Percentiles rank a stretch among this genome's conserved stretches.
These are phyloP conservation scores for Fusarium cyanostomum DNA, from an alignment of 2,329 filamentous ascomycete genomes.

Conservation along the genomic window DNA sequence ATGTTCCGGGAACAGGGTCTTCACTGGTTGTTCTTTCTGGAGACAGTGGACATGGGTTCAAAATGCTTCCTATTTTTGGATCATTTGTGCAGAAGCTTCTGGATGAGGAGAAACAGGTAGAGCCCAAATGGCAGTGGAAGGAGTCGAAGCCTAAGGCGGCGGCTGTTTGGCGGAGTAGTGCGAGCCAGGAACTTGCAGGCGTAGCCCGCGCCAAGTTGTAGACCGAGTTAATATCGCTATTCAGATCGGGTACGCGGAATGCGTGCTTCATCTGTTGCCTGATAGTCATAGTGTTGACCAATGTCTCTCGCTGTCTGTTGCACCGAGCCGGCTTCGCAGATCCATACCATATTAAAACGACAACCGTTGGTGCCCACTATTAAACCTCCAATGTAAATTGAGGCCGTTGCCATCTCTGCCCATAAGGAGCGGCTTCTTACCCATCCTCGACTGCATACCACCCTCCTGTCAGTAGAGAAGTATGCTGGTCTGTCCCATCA, in stretches of 20 bases:
- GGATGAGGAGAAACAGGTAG: constrained; percentile 7
- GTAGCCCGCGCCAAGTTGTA: constrained; percentile 25
- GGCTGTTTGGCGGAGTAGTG: constrained; percentile 27
- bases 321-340: too few species aligned
- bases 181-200: constrained; percentile 23
- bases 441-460: constrained; percentile 14
- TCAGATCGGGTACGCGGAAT: too few species aligned
- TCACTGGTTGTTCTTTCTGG: constrained; percentile 16
- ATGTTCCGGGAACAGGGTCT: constrained; percentile 16
- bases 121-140: constrained; percentile 31
- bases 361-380: too few species aligned
- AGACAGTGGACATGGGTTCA: constrained; percentile 23
- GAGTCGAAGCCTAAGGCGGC: constrained; percentile 17
- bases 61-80: constrained; percentile 29
- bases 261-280: too few species aligned
- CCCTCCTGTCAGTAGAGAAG: not conserved
- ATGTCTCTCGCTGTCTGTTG: too few species aligned
- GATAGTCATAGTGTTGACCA: too few species aligned
- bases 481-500: constrained; percentile 1
- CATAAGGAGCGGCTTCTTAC: constrained; percentile 1
- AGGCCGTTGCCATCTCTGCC: not conserved
- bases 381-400: not conserved
- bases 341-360: too few species aligned
- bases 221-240: not conserved
- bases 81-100: constrained; percentile 20